A percentile compares a stretch with the other conserved stretches of the same genome.
These are phyloP conservation scores for Neocatenulostroma microsporum DNA, from an alignment of 2,329 filamentous ascomycete species.

Conservation along the genomic window DNA sequence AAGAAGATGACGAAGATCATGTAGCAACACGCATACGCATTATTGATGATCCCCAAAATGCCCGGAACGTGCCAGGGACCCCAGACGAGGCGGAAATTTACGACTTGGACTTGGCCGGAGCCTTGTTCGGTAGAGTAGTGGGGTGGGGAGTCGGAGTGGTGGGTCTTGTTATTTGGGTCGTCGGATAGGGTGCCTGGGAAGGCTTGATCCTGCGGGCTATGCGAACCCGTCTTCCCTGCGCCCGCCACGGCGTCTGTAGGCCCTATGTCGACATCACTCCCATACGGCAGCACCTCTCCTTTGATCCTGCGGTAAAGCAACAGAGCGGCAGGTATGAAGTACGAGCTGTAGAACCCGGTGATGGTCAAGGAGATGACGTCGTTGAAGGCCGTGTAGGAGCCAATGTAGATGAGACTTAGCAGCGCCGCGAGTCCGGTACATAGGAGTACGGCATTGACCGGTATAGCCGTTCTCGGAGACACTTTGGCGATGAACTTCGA, in stretches of 20 bases:
- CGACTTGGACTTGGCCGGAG: conserved; percentile 10
- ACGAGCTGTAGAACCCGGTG: conserved; percentile 39
- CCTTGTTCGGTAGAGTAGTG: too few species aligned
- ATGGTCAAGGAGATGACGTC: conserved; percentile 39
- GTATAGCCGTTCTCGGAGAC: conserved; percentile 21
- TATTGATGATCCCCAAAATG: conserved; percentile 46
- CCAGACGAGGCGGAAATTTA: conserved; percentile 38
- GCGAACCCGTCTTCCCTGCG: too few species aligned
- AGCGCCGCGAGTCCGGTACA: conserved; percentile 48
- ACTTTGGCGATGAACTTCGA: conserved; percentile 30
- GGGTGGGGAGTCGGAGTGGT: background rate
- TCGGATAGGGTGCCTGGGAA: background rate
- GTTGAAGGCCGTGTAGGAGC: conserved; percentile 37
- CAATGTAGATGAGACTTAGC: conserved; percentile 38
- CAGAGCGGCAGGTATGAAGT: conserved; percentile 34
- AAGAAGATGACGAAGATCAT: conserved; percentile 51
- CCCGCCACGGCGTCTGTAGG: background rate
- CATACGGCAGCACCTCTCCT: conserved; percentile 33
- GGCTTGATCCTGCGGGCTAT: background rate
- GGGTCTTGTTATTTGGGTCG: background rate
- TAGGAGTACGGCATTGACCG: conserved; percentile 29
- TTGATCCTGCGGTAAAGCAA: conserved; percentile 37
- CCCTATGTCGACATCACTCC: conserved; percentile 21
- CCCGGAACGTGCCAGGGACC: conserved; percentile 50
- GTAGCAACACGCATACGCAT: conserved; percentile 47